These are phyloP conservation scores for Neckera pumila DNA, from an alignment of 225 moss, liverwort and hornwort species.

Conservation along the genomic window DNA sequence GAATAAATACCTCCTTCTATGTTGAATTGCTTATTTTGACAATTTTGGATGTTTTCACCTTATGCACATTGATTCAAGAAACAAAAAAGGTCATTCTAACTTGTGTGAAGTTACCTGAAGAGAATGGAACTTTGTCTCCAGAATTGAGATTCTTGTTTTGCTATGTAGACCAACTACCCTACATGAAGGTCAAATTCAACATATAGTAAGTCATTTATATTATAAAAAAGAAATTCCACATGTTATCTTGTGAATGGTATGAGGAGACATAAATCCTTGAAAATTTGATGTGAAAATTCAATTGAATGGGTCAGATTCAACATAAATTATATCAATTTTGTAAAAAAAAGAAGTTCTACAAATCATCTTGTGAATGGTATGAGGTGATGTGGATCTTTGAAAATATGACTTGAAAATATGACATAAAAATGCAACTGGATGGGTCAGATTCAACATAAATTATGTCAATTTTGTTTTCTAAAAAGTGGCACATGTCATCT, in stretches of 20 bases:
- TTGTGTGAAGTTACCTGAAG: background rate
- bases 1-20: rapidly evolving
- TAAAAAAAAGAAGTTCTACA: too few species aligned
- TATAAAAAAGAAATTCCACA: too few species aligned
- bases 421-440: too few species aligned
- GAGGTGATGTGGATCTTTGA: too few species aligned
- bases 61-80: background rate
- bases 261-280: rapidly evolving
- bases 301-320: rapidly evolving
- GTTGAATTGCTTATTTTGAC: rapidly evolving
- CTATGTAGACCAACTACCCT: background rate
- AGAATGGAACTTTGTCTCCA: background rate
- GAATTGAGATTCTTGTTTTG: background rate
- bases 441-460: background rate
- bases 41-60: rapidly evolving
- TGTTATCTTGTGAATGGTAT: background rate
- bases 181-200: rapidly evolving
- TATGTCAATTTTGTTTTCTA: background rate
- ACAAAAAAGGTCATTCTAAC: background rate
- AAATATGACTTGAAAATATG: rapidly evolving
- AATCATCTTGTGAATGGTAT: background rate
- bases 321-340: background rate
- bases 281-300: background rate
- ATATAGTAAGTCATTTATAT: background rate
- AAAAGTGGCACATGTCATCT: background rate